Evolutionary conservation across 164 flowering plant species (phyloP).

Genomic region (Kingdonia uniflora): DNA sequence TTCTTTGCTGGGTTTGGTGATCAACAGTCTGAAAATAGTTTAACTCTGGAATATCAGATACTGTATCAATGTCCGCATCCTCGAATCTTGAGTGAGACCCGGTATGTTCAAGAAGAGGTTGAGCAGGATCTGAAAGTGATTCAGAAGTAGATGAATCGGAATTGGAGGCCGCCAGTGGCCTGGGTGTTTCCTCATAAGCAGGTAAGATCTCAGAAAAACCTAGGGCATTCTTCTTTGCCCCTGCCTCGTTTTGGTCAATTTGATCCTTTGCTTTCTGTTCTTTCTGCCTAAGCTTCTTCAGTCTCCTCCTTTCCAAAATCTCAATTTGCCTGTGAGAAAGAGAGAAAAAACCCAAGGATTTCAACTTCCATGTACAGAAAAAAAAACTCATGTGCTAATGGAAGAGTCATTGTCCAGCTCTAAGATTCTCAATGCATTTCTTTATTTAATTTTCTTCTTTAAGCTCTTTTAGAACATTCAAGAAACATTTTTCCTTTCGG

Average conservation of each 20-base stretch:
- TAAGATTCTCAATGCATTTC: neutral
- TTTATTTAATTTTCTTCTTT: neutral
- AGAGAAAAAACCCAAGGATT: neutral
- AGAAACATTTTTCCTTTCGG: too few relatives aligned
- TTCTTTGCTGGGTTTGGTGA: slow-evolving; percentile 15
- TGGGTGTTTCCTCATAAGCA: slow-evolving; percentile 23
- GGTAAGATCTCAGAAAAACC: slow-evolving; percentile 15
- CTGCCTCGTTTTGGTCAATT: slow-evolving; percentile 21
- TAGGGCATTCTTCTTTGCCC: slow-evolving; percentile 13
- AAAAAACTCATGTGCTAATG: neutral
- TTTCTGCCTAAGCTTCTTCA: slow-evolving; percentile 74
- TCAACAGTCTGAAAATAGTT: slow-evolving; percentile 20
- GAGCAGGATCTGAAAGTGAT: slow-evolving; percentile 8
- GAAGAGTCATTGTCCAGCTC: neutral
- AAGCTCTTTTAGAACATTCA: neutral
- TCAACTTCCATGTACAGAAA: neutral
- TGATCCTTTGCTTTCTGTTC: slow-evolving; percentile 60
- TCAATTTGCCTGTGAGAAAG: slow-evolving; percentile 48
- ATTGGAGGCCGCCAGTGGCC: slow-evolving; percentile 16
- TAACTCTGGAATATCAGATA: slow-evolving; percentile 10
- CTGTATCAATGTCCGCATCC: slow-evolving; percentile 9
- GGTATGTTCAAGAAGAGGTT: slow-evolving; percentile 15
- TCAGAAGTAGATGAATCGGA: slow-evolving; percentile 16
- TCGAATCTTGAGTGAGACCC: slow-evolving; percentile 7
- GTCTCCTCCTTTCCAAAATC: slow-evolving; percentile 54